A percentile compares a stretch with the other conserved stretches of the same genome.
These are phyloP conservation scores for Exserohilum rostratum DNA, from an alignment of 2,329 filamentous ascomycete genomes.

Conservation along the genomic window DNA sequence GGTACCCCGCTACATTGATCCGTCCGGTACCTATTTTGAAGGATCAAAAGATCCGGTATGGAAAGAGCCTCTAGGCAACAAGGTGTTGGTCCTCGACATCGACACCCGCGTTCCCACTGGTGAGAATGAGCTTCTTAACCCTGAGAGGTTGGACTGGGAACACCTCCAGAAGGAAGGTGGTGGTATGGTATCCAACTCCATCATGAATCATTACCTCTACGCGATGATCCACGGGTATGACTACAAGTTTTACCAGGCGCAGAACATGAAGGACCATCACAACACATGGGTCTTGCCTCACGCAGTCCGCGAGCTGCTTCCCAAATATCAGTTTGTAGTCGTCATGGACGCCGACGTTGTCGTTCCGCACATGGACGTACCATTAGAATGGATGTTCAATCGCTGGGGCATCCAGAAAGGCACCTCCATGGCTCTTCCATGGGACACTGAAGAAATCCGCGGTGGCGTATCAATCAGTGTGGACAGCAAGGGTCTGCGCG, in stretches of 20 bases:
- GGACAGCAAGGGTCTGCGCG: constrained; percentile 44
- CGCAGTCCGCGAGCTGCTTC: constrained; percentile 49
- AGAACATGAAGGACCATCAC: constrained; percentile 43
- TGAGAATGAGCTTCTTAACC: constrained; percentile 30
- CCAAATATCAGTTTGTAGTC: constrained; percentile 52
- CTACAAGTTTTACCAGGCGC: constrained; percentile 53
- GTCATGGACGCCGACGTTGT: constrained; percentile 55
- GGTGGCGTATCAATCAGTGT: constrained; percentile 30
- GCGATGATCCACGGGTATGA: constrained; percentile 55
- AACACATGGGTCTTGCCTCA: constrained; percentile 55
- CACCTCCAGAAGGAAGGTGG: constrained; percentile 28
- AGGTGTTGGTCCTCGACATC: constrained; percentile 40
- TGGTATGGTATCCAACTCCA: constrained; percentile 28
- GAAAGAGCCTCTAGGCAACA: constrained; percentile 29
- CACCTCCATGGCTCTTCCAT: constrained; percentile 52
- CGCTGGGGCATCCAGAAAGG: constrained; percentile 52
- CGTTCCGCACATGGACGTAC: constrained; percentile 52
- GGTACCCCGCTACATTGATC: constrained; percentile 15
- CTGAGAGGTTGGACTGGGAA: constrained; percentile 29
- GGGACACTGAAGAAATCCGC: constrained; percentile 36
- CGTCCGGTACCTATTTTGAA: constrained; percentile 17
- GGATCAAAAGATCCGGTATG: constrained; percentile 21
- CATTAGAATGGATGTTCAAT: constrained; percentile 58
- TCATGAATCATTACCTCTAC: constrained; percentile 25
- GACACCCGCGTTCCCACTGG: constrained; percentile 35